A percentile compares a stretch with the other conserved stretches of the same genome.
Evolutionary conservation across 345 rosid genomes (phyloP).

Genomic region (Rhizophora mangle): DNA sequence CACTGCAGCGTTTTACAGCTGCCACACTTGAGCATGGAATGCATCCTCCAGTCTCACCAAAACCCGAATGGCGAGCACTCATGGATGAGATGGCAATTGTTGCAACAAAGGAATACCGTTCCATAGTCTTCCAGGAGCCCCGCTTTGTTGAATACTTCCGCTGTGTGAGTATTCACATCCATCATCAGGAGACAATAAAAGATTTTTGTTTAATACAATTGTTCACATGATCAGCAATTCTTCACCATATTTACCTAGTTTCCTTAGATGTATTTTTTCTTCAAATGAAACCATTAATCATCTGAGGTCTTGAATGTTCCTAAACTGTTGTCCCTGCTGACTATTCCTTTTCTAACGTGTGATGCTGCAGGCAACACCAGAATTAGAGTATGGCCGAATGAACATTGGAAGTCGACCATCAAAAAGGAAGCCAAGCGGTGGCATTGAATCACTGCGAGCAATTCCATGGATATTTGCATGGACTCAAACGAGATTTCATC

Average conservation of each 20-base stretch:
- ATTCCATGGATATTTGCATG: conserved; percentile 99
- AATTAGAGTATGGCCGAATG: conserved; percentile 96
- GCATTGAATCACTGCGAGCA: conserved; percentile 91
- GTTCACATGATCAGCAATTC: neutral
- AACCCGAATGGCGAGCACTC: conserved; percentile 90
- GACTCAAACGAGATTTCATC: conserved; percentile 96
- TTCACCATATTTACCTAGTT: too few species aligned
- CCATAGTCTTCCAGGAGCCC: conserved; percentile 89
- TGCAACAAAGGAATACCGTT: conserved; percentile 89
- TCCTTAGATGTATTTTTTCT: too few species aligned
- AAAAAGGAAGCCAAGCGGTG: conserved; percentile 94
- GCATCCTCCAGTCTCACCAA: conserved; percentile 90
- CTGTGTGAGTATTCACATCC: conserved; percentile 50
- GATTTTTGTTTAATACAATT: neutral
- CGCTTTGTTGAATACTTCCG: conserved; percentile 94
- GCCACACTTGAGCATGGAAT: conserved; percentile 99
- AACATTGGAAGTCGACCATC: conserved; percentile 98
- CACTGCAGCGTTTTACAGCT: conserved; percentile 94
- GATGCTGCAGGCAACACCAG: conserved; percentile 77
- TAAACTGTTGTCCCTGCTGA: neutral
- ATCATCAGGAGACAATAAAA: neutral
- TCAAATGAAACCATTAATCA: neutral
- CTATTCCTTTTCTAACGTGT: neutral
- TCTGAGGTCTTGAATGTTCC: neutral
- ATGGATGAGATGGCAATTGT: conserved; percentile 91